These are phyloP conservation scores for Acanthamoeba castellanii DNA, from an alignment of 208 protist genomes.

Conservation along the genomic window DNA sequence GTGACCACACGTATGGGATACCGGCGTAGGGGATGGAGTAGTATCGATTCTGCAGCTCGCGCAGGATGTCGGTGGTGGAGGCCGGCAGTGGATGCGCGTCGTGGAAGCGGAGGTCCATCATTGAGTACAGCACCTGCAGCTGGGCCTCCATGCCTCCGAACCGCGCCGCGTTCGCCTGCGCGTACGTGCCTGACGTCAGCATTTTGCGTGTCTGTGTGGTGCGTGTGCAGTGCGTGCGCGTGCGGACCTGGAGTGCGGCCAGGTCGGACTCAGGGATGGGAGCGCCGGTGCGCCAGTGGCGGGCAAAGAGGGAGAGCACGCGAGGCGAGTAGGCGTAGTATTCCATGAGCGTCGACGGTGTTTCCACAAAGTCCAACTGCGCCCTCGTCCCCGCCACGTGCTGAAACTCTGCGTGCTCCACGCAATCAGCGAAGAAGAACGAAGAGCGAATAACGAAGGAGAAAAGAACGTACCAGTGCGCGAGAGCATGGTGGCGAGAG, in stretches of 20 bases:
- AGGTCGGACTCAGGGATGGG: constrained; percentile 10
- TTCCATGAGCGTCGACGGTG: constrained; percentile 79
- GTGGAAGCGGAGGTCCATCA: constrained; percentile 64
- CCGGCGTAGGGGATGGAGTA: constrained; percentile 29
- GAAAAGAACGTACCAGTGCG: not conserved
- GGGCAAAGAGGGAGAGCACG: constrained; percentile 76
- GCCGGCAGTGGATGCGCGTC: constrained; percentile 39
- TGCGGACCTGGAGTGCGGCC: not conserved
- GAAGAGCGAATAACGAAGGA: constrained; percentile 13
- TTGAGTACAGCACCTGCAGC: constrained; percentile 59
- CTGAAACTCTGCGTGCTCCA: constrained; percentile 31
- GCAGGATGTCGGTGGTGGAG: constrained; percentile 50
- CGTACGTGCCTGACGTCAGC: too few relatives aligned
- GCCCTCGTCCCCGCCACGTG: constrained; percentile 73
- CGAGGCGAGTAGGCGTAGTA: constrained; percentile 77
- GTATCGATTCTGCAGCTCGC: constrained; percentile 37
- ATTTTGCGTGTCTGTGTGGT: not conserved
- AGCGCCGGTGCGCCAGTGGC: constrained; percentile 71
- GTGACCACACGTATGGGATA: too few relatives aligned
- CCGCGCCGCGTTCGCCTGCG: not conserved
- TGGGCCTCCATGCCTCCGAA: constrained; percentile 47
- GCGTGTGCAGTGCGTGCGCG: not conserved
- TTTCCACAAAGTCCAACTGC: constrained; percentile 80
- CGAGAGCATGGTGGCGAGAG: constrained; percentile 25
- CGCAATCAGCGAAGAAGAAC: not conserved